Percentiles rank a stretch among this genome's conserved stretches.
These are phyloP conservation scores for Musa troglodytarum DNA, from an alignment of 176 grass and related monocot genomes.

Conservation along the genomic window DNA sequence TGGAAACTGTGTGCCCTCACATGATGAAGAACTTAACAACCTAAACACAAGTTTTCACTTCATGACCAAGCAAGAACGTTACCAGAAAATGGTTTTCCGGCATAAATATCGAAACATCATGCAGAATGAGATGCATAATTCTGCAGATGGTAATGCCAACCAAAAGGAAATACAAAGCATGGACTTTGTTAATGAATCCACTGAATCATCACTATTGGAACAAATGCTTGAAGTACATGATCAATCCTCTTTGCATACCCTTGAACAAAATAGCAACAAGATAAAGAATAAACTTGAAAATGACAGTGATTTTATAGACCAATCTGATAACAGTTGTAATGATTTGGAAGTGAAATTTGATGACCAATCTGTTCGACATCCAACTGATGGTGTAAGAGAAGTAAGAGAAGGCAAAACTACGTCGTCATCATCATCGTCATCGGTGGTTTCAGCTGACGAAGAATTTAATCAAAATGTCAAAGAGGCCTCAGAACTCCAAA, in stretches of 20 bases:
- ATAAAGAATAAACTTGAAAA: conserved; percentile 27
- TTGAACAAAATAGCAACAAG: conserved; percentile 25
- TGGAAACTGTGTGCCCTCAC: conserved; percentile 29
- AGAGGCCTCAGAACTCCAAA: conserved; percentile 50
- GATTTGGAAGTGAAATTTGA: conserved; percentile 3
- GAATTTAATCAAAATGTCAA: conserved; percentile 56
- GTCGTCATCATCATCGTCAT: not conserved
- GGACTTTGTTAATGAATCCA: conserved; percentile 29
- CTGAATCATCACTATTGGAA: conserved; percentile 54
- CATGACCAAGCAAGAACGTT: conserved; percentile 18
- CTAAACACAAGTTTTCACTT: conserved; percentile 26
- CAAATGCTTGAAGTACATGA: conserved; percentile 54
- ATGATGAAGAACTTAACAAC: conserved; percentile 29
- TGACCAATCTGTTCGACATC: not conserved
- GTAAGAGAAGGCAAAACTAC: not conserved
- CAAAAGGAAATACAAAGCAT: conserved; percentile 5
- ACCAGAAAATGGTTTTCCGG: conserved; percentile 54
- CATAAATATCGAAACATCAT: conserved; percentile 14
- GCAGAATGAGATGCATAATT: conserved; percentile 7
- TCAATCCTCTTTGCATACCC: conserved; percentile 23
- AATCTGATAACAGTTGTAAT: not conserved
- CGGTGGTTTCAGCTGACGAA: conserved; percentile 27
- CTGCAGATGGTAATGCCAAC: not conserved
- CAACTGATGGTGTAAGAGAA: not conserved
- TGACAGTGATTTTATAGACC: conserved; percentile 2